Evolutionary conservation across 495 filamentous ascomycete species (phyloP), one percentile per base, ranked within the genome.

Genomic region (Penicillium cinerascens): DNA sequence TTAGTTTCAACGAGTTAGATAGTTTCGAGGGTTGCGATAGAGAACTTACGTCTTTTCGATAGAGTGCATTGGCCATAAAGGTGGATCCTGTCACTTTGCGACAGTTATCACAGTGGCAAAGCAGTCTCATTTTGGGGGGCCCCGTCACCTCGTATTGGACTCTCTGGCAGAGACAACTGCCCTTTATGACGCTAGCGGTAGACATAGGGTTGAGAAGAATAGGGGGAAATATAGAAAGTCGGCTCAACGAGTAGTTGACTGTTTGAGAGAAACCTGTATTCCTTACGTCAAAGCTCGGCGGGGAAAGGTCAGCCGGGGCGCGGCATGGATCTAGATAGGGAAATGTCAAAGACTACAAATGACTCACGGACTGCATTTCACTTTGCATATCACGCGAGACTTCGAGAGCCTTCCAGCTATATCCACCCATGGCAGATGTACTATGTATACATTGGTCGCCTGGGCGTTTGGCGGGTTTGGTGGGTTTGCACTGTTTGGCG

Each of bases 391-490:
- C 7, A 29, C 26, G n/a, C 22, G 7, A 29, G 9, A 29, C 26
- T 33, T 33, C 29, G 29, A 33, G 29, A 33, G 29, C 9, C 29
- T 33, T 33, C 29, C 11, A 33, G 29, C 8, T 11, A 33, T 33
- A 13, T 11, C 29, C 29, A 33, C 29, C 9, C 29, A 33, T 33
- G n/a, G n/a, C n/a, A 33, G 37, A 16, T 5, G 16, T 6, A 20
- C n/a, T 0, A 7, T 39, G n/a, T 39, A 20, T 39, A 39, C 37
- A 7, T n/a, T 39, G 18, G 37, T 18, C 29, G 29, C 29, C 29
- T 33, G 29, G 13, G 8, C 3, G 49, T 67, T 64, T 65, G 64
- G 35, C 3, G 10, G 46, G 64, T 67, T 64, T 67, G 60, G 37
- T 63, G 42, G 16, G 9, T 11, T 17, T 27, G 44, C 40, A 20